Base-by-base conservation (phyloP, 768 basidiomycete genomes). In the Lactifluus pinguis region DNA sequence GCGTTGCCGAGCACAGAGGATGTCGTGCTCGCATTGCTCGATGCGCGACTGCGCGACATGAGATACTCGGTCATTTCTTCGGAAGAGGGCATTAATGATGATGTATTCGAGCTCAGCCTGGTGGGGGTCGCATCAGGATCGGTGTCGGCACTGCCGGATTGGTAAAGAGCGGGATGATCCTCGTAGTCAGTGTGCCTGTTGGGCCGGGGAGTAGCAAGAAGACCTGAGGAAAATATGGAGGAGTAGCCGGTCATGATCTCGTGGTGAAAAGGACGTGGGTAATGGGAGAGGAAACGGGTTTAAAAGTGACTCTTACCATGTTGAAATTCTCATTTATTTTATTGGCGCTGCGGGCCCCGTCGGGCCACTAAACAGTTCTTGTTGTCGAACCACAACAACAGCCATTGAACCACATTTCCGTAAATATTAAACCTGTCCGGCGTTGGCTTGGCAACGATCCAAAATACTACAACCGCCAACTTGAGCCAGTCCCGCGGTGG, bases 191-290 rank as follows among this genome's bases (percentile, higher is more conserved):
- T 34, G 17, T 61, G 53, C 47, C 51, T 44, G 32, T 47, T 49
- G 54, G 61, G 65, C 25, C 64, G 64, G 47, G 74, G 74, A 5
- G 80, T 75, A 14, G 85, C 85, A 41, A 86, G 80, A 39, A 87
- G 77, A 21, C 86, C 86, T 44, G 85, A 85, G 36, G 85, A 83
- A 72, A 87, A 87, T 67, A 87, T 83, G 8, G 81, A 73, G 34
- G 86, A 87, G 67, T 87, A 87, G 1, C 73, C 69, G 41, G 76
- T 70, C 66, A 80, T 74, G 38, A 29, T 61, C 15, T 51, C 53
- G 25, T 59, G 57, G 25, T 25, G 1, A 48, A 39, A 47, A 29
- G 44, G 34, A 47, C 4, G 45, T 19, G 17, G 49, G 19, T 0
- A 6, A 38, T 25, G 41, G 29, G 19, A 42, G 21, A 32, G 38